These are phyloP conservation scores for Chaetomium strumarium DNA, from an alignment of 2,329 filamentous ascomycete species.

Conservation along the genomic window DNA sequence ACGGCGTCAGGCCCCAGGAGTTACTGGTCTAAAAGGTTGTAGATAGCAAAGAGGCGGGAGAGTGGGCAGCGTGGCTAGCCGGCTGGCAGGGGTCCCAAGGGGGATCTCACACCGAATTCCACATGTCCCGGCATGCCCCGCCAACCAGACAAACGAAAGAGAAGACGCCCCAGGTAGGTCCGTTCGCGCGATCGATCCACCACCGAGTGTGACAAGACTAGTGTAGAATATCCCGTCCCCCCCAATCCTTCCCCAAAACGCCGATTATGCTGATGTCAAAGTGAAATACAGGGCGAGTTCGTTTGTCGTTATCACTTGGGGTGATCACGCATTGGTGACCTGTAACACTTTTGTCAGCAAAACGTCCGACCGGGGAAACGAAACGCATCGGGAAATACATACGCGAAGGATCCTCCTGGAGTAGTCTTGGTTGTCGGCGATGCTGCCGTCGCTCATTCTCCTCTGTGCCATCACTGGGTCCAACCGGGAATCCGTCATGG, in stretches of 20 bases:
- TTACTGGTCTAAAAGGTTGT: conserved; percentile 13
- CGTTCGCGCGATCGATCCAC: conserved; percentile 11
- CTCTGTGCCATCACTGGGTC: conserved; percentile 81
- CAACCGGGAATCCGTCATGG: conserved; percentile 75
- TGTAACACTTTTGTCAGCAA: conserved; percentile 26
- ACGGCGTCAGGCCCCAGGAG: background rate
- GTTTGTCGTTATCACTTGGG: conserved; percentile 35
- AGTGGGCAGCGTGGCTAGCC: conserved; percentile 2
- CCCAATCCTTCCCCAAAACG: conserved; percentile 29
- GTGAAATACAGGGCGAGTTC: conserved; percentile 34
- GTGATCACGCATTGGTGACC: conserved; percentile 54
- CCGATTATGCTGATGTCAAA: conserved; percentile 35
- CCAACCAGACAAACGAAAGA: conserved; percentile 4
- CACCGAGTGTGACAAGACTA: conserved; percentile 20
- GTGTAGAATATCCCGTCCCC: conserved; percentile 14
- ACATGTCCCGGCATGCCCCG: background rate
- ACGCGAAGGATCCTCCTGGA: conserved; percentile 94
- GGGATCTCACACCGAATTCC: background rate
- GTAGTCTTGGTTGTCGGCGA: conserved; percentile 95
- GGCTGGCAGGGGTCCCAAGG: background rate
- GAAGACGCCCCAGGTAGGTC: conserved; percentile 7
- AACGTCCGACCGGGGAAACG: background rate
- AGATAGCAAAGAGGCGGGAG: conserved; percentile 5
- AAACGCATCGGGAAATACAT: conserved; percentile 30
- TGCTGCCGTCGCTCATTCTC: conserved; percentile 88